Evolutionary conservation across 2,329 filamentous ascomycete species (phyloP).

Genomic region (Chalaropsis thielavioides): DNA sequence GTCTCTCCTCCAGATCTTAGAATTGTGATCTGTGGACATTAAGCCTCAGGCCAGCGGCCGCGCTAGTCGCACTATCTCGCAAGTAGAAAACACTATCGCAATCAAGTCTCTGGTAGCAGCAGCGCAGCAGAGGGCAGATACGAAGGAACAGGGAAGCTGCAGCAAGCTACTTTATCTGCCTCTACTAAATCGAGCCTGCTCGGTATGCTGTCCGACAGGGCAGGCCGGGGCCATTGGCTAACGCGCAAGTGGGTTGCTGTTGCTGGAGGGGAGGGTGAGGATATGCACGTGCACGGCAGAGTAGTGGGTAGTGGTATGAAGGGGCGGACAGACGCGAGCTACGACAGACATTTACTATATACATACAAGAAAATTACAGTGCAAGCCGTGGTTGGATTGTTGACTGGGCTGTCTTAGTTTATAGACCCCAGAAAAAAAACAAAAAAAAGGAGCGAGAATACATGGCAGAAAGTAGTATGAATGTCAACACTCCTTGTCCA

Average conservation of each 20-base stretch:
- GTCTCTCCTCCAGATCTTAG: background rate
- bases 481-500: background rate
- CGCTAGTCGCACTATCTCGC: background rate
- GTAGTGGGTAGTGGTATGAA: too few relatives aligned
- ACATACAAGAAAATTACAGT: too few relatives aligned
- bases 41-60: conserved; percentile 1
- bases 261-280: background rate
- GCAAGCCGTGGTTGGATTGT: too few relatives aligned
- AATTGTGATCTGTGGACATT: background rate
- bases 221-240: background rate
- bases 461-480: background rate
- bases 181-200: background rate
- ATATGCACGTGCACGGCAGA: background rate
- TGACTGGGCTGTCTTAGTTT: background rate
- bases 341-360: too few relatives aligned
- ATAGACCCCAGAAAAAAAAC: too few relatives aligned
- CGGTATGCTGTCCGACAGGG: background rate
- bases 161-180: too few relatives aligned
- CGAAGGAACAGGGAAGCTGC: too few relatives aligned
- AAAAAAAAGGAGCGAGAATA: background rate
- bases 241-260: background rate
- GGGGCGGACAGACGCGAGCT: too few relatives aligned
- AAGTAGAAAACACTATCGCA: background rate
- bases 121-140: too few relatives aligned
- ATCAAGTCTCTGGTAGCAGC: background rate